A percentile compares a stretch with the other conserved stretches of the same genome.
phyloP scores from a whole-genome alignment of 2,329 filamentous ascomycete genomes.

The Macrophomina pseudophaseolina region DNA sequence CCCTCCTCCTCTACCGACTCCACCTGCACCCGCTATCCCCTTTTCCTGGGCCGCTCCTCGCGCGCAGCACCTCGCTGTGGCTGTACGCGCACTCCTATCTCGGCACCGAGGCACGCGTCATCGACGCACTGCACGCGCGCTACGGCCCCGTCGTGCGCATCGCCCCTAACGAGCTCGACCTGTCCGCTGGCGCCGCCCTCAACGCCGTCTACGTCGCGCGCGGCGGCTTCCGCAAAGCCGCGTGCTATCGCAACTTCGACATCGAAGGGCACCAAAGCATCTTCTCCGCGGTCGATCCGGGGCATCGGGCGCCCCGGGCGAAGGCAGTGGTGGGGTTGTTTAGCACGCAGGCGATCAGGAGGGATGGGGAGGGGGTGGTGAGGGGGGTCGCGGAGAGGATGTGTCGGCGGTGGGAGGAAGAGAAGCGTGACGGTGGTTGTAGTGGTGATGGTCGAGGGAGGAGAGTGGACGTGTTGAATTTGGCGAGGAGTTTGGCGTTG shows the following conservation, averaged over 20 bases:
- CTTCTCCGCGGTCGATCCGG: slow-evolving; percentile 54
- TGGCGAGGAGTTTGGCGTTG: slow-evolving; percentile 56
- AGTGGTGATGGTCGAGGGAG: slow-evolving; percentile 29
- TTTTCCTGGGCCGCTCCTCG: slow-evolving; percentile 23
- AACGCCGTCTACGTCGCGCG: slow-evolving; percentile 41
- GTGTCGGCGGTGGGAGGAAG: slow-evolving; percentile 33
- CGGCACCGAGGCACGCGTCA: slow-evolving; percentile 21
- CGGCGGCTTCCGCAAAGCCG: slow-evolving; percentile 60
- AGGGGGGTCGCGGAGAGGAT: slow-evolving; percentile 51
- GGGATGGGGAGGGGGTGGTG: slow-evolving; percentile 45
- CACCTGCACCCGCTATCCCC: slow-evolving; percentile 21
- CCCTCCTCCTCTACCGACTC: slow-evolving; percentile 28
- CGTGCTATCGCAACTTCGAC: slow-evolving; percentile 61
- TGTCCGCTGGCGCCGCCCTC: slow-evolving; percentile 32
- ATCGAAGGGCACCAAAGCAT: slow-evolving; percentile 61
- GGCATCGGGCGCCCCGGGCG: slow-evolving; percentile 40
- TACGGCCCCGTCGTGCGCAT: slow-evolving; percentile 34
- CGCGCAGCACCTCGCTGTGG: slow-evolving; percentile 15
- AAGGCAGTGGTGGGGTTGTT: slow-evolving; percentile 46
- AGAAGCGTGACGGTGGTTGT: slow-evolving; percentile 30
- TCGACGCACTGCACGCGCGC: background rate
- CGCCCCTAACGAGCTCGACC: slow-evolving; percentile 33
- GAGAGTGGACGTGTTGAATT: slow-evolving; percentile 55
- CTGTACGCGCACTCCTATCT: slow-evolving; percentile 21
- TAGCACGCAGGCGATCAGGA: slow-evolving; percentile 49